Evolutionary conservation across 805 yeast species (phyloP).

Genomic region (Pichia cabralensis): DNA sequence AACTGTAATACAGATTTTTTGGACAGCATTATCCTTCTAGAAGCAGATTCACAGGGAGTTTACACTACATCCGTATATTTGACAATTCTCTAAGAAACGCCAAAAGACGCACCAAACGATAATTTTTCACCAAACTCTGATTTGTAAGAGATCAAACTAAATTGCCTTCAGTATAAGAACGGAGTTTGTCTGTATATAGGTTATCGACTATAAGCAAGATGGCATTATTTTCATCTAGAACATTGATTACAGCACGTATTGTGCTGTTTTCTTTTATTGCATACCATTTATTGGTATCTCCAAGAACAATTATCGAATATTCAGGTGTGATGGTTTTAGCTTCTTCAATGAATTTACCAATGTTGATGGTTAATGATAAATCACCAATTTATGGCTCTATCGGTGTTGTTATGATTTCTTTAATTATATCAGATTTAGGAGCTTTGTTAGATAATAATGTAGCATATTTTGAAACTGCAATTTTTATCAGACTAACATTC

Average conservation of each 20-base stretch:
- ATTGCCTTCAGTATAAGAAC: too few relatives aligned
- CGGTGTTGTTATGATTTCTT: constrained; percentile 33
- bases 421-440: constrained; percentile 44
- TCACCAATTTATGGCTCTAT: constrained; percentile 35
- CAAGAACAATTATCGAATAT: constrained; percentile 21
- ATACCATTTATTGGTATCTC: constrained; percentile 17
- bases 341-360: constrained; percentile 25
- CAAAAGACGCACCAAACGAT: too few relatives aligned
- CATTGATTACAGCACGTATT: constrained; percentile 16
- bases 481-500: constrained; percentile 45
- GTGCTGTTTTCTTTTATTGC: constrained; percentile 14
- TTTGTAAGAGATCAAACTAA: too few relatives aligned
- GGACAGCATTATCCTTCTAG: too few relatives aligned
- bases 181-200: too few relatives aligned
- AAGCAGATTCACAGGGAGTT: too few relatives aligned
- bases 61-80: too few relatives aligned
- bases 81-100: too few relatives aligned
- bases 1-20: too few relatives aligned
- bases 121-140: too few relatives aligned
- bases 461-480: constrained; percentile 46
- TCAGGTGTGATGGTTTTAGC: constrained; percentile 20
- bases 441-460: constrained; percentile 41
- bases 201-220: too few relatives aligned
- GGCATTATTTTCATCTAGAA: constrained; percentile 23
- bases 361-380: constrained; percentile 22